A percentile compares a stretch with the other conserved stretches of the same genome.
phyloP scores from a whole-genome alignment of 2,329 filamentous ascomycete species.

The Pestalotiopsis sp. region DNA sequence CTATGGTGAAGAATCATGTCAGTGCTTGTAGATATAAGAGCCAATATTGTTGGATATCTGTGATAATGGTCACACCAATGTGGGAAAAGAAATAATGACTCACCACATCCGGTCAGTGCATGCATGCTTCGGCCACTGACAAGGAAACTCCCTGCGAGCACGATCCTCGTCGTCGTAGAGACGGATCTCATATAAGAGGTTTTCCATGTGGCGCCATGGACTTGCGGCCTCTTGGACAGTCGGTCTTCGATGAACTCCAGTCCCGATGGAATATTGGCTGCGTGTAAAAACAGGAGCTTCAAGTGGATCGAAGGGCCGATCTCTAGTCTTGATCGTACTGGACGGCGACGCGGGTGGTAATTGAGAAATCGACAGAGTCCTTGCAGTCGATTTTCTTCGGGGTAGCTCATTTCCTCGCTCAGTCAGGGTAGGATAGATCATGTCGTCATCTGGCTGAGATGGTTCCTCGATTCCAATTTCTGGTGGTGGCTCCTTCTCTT shows the following conservation, averaged over 20 bases:
- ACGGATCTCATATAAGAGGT: conserved; percentile 2
- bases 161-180: conserved; percentile 10
- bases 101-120: background rate
- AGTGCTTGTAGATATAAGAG: too few relatives aligned
- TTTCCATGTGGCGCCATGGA: conserved; percentile 10
- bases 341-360: background rate
- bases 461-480: conserved; percentile 5
- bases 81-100: background rate
- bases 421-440: background rate
- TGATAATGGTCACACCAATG: background rate
- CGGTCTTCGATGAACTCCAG: background rate
- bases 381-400: background rate
- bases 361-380: background rate
- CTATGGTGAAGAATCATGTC: background rate
- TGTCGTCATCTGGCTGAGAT: background rate
- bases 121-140: conserved; percentile 3
- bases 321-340: background rate
- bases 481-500: background rate
- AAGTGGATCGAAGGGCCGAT: background rate
- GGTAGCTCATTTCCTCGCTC: background rate
- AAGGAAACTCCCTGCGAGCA: background rate
- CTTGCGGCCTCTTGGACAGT: background rate
- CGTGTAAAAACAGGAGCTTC: background rate
- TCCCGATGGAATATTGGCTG: background rate
- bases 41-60: too few relatives aligned